phyloP scores from a whole-genome alignment of 2,329 filamentous ascomycete species.

The Stylonectria norvegica region DNA sequence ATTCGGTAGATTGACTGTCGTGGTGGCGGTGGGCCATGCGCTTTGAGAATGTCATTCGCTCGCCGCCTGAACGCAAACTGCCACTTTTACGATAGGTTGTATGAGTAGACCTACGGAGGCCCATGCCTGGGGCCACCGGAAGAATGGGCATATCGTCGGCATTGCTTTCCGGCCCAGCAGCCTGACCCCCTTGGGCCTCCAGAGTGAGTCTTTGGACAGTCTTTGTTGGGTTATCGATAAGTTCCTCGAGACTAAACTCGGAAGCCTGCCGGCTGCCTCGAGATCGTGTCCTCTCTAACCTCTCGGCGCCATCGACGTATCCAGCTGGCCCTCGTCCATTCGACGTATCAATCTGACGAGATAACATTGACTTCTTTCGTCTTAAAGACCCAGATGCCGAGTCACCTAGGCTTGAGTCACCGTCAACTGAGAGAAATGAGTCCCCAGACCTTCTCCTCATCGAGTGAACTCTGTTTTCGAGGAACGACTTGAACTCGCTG shows the following conservation, averaged over 20 bases:
- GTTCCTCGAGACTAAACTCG: constrained; percentile 71
- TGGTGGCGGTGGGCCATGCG: constrained; percentile 60
- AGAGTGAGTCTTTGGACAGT: constrained; percentile 67
- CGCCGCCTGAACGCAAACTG: constrained; percentile 76
- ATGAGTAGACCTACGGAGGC: constrained; percentile 81
- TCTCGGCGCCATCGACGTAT: constrained; percentile 81
- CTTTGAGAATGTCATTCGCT: constrained; percentile 72
- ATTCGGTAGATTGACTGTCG: constrained; percentile 50
- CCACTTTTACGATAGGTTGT: constrained; percentile 86
- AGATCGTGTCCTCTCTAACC: constrained; percentile 71
- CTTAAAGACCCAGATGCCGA: constrained; percentile 63
- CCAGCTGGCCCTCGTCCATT: constrained; percentile 54
- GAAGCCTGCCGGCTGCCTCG: constrained; percentile 49
- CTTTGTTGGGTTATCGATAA: constrained; percentile 75
- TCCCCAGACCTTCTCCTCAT: constrained; percentile 82
- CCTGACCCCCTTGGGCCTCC: constrained; percentile 48
- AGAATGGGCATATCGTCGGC: constrained; percentile 81
- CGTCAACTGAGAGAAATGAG: constrained; percentile 58
- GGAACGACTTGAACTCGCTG: constrained; percentile 92
- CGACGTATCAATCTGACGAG: constrained; percentile 79
- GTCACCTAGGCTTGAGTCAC: constrained; percentile 48
- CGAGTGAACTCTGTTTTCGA: constrained; percentile 87
- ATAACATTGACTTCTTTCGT: constrained; percentile 94
- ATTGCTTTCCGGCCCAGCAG: constrained; percentile 40
- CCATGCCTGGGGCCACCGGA: constrained; percentile 71